Conservation (phyloP, 2,329 filamentous ascomycete species). For the Thelonectria olida region DNA sequence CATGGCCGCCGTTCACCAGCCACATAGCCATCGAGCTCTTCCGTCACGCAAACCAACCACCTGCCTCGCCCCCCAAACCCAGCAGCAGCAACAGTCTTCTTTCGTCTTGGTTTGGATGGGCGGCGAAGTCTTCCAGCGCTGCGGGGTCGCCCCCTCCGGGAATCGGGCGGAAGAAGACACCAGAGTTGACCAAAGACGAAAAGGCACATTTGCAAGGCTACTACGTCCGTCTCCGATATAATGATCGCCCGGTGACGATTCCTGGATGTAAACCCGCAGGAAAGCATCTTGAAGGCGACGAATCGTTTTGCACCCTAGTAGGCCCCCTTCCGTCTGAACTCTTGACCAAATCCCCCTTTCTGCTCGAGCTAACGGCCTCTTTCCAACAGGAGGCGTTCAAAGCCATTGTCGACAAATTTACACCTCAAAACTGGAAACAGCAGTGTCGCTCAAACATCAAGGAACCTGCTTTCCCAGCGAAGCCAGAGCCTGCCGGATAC, state of each 20-base stretch:
- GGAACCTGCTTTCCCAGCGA: slow-evolving; percentile 55
- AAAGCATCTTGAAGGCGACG: slow-evolving; percentile 87
- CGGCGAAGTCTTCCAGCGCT: slow-evolving; percentile 7
- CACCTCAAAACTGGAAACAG: slow-evolving; percentile 78
- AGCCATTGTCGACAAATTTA: slow-evolving; percentile 88
- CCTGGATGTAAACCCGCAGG: slow-evolving; percentile 81
- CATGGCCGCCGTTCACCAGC: slow-evolving; percentile 94
- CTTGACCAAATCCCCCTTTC: neutral
- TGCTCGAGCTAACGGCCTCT: slow-evolving; percentile 15
- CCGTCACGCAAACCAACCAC: slow-evolving; percentile 56
- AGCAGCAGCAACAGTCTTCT: slow-evolving; percentile 22
- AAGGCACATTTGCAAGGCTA: slow-evolving; percentile 73
- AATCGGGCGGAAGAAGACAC: slow-evolving; percentile 69
- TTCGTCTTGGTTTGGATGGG: slow-evolving; percentile 39
- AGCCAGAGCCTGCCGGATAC: slow-evolving; percentile 63
- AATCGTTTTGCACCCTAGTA: slow-evolving; percentile 89
- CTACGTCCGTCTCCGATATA: slow-evolving; percentile 91
- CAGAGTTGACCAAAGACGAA: slow-evolving; percentile 65
- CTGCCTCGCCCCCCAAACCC: slow-evolving; percentile 22
- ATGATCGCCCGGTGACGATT: slow-evolving; percentile 82
- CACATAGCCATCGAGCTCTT: slow-evolving; percentile 94
- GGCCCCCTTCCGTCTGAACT: slow-evolving; percentile 41
- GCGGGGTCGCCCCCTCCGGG: slow-evolving; percentile 48
- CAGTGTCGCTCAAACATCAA: slow-evolving; percentile 59
- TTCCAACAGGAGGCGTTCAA: slow-evolving; percentile 82